Evolutionary conservation across 1,284 basidiomycete genomes (phyloP).

Genomic region (Mycena citricolor): DNA sequence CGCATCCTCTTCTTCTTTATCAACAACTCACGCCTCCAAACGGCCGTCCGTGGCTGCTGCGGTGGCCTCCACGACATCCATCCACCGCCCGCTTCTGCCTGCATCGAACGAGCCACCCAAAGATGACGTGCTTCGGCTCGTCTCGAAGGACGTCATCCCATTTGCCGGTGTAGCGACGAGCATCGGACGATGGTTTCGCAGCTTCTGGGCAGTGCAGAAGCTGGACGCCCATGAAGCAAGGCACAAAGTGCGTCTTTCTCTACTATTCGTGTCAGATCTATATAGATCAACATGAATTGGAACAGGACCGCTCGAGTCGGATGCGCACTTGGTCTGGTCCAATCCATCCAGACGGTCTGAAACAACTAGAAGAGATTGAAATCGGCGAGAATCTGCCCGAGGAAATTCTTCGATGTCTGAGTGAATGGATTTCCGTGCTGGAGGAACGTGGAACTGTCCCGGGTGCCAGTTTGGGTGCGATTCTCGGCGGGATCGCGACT

Average conservation of each 20-base stretch:
- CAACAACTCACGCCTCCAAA: too few species aligned
- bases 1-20: conserved; percentile 36
- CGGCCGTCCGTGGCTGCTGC: too few species aligned
- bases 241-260: not conserved
- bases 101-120: conserved; percentile 25
- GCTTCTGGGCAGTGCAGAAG: conserved; percentile 2
- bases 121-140: conserved; percentile 29
- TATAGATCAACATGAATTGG: not conserved
- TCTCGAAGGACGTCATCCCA: conserved; percentile 43
- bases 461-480: conserved; percentile 49
- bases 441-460: conserved; percentile 57
- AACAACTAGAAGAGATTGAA: conserved; percentile 15
- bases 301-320: conserved; percentile 9
- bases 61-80: conserved; percentile 48
- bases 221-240: too few species aligned
- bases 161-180: conserved; percentile 33
- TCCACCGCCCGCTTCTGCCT: conserved; percentile 24
- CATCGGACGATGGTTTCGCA: not conserved
- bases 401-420: conserved; percentile 48
- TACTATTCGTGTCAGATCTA: too few species aligned
- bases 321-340: conserved; percentile 19
- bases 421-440: conserved; percentile 56
- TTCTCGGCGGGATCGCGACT: conserved; percentile 46
- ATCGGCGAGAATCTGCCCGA: conserved; percentile 21
- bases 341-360: conserved; percentile 13